Base-by-base conservation (phyloP, 2,329 filamentous ascomycete genomes). In the Penicillium decumbens region DNA sequence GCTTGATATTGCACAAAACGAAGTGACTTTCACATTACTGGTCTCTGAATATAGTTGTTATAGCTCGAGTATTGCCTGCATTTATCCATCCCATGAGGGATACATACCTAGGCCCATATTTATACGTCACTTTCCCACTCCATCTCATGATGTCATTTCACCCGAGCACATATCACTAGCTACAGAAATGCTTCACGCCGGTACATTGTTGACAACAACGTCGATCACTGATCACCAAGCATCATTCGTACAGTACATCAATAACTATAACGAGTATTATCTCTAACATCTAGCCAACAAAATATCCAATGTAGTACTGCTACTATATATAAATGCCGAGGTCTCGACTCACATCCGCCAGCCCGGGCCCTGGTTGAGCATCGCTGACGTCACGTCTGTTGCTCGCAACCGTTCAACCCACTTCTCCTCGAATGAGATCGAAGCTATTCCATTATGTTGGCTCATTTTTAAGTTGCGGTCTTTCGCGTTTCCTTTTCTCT, bases 131-230 rank as follows among this genome's bases (percentile, higher is more conserved):
- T 43, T 23, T 18, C 25, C 5, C 25, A 7, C 8, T 1, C 25
- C 20, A 27, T 43, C 25, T 51, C 49, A 49, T 51, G 49, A 51
- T 51, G 49, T 51, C 49, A 51, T 51, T 43, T 33, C 32, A 20
- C 32, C 4, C 32, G 32, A 35, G 15, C 15, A 18, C 32, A 33
- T 15, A 33, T 7, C n/a, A n/a, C 5, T 33, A n/a, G 32, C 32
- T 15, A 7, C 2, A 32, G 13, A 20, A 20, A 23, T 37, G 33
- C 33, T 37, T 15, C 15, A 6, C 9, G 32, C 32, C 32, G 6
- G 8, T 29, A 13, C 28, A 29, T 12, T 18, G 15, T 6, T 37
- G 33, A 37, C 33, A 35, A 15, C 8, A 35, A 15, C 8, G 33
- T 37, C 8, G 33, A 37, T 37, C 32, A 35, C 32, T 5, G 7